Base-by-base conservation (phyloP, 2,329 filamentous ascomycete genomes). In the Teratosphaeria viscida region DNA sequence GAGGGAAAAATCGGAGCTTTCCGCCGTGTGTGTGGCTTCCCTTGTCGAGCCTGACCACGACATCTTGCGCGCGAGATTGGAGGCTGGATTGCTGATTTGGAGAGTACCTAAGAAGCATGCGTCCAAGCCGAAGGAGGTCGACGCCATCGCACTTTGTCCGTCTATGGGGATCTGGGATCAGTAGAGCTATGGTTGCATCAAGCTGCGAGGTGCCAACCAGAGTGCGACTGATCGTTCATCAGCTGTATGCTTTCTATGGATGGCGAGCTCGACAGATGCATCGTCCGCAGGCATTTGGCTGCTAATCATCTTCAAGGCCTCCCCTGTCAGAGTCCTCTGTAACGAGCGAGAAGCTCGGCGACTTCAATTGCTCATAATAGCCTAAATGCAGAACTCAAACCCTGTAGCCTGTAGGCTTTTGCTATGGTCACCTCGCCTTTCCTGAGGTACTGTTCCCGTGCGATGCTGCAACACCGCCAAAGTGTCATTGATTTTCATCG, bases 31-130 rank as follows among this genome's bases (percentile, higher is more conserved):
- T 64, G 64, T 47, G 54, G 35, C 37, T 61, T 65, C 23, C 62
- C 60, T 5, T 57, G n/a, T 64, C 27, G 62, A 63, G 23, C 59
- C 61, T 14, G 63, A 65, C 16, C 54, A 57, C 35, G 57, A 62
- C 26, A 59, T 55, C 34, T 12, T 61, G 23, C 19, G 12, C 8
- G 57, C 57, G 19, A 39, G 8, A 56, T 56, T 61, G 4, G 59
- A 61, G 10, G 59, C 59, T 16, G 59, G 59, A 16, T 47, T 61
- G 52, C 32, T 61, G 56, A 34, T 35, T n/a, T 49, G 64, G 4
- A 57, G 53, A 32, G 49, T 64, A 47, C 59, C 61, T 16, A 65
- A 64, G 58, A 56, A 58, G 47, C 26, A 59, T 43, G 55, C 62
- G 34, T 32, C 54, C 52, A 19, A 52, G 34, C 60, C 60, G 26